A percentile compares a stretch with the other conserved stretches of the same genome.
Evolutionary conservation across 1,139 yeast species (phyloP).

Genomic region (Debaryomyces subglobosus): DNA sequence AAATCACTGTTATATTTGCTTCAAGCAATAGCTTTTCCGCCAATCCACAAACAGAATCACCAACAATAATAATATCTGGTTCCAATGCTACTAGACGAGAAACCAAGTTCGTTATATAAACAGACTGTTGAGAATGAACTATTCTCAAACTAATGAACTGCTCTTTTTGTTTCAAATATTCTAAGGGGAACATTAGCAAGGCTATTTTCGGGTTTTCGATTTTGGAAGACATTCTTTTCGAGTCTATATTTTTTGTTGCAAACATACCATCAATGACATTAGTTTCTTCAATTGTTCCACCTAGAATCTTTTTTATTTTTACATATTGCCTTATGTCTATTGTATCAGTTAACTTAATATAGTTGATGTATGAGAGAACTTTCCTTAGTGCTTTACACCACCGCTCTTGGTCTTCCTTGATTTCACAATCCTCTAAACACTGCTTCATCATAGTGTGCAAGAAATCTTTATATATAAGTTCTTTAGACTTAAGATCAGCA

Average conservation of each 20-base stretch:
- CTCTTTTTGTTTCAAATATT: conserved; percentile 72
- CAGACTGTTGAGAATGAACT: conserved; percentile 85
- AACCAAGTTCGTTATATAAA: conserved; percentile 79
- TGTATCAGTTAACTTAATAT: conserved; percentile 59
- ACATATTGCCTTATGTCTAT: conserved; percentile 86
- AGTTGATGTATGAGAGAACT: conserved; percentile 29
- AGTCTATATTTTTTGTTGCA: conserved; percentile 84
- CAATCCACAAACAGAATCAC: conserved; percentile 80
- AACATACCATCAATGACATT: conserved; percentile 75
- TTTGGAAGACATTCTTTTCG: conserved; percentile 71
- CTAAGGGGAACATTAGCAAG: conserved; percentile 85
- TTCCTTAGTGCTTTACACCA: conserved; percentile 35
- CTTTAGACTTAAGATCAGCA: conserved; percentile 10
- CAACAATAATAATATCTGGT: conserved; percentile 81
- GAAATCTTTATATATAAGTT: conserved; percentile 25
- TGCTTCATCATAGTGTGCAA: conserved; percentile 56
- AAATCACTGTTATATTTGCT: conserved; percentile 76
- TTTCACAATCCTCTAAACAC: conserved; percentile 61
- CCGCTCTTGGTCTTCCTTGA: conserved; percentile 44
- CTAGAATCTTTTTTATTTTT: conserved; percentile 81
- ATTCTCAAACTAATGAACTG: conserved; percentile 82
- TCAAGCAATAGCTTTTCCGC: conserved; percentile 75
- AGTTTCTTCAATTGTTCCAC: conserved; percentile 67
- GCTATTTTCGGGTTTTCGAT: conserved; percentile 75
- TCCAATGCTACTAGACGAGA: conserved; percentile 73